phyloP scores from a whole-genome alignment of 352 stramenopile species.

The Phytophthora parvispora region DNA sequence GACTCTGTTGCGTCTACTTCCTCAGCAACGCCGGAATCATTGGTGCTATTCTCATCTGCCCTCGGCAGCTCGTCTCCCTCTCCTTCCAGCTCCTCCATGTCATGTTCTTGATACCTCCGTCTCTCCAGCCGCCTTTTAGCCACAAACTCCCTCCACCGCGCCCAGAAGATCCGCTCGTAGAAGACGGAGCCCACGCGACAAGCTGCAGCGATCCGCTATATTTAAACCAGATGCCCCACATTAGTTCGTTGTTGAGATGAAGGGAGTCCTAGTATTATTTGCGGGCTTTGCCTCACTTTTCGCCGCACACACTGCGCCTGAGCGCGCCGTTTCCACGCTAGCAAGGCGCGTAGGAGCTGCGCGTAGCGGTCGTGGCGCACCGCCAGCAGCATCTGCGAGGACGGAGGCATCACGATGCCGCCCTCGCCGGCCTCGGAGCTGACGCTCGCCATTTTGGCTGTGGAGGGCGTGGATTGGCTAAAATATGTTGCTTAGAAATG shows the following conservation, averaged over 20 bases:
- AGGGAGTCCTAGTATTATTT: not conserved
- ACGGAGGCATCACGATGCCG: not conserved
- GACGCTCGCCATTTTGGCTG: not conserved
- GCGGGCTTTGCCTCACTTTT: conserved; percentile 28
- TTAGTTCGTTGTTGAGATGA: not conserved
- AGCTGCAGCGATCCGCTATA: conserved; percentile 47
- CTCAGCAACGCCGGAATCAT: not conserved
- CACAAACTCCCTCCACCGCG: conserved; percentile 38
- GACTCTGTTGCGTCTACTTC: not conserved
- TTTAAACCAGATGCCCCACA: not conserved
- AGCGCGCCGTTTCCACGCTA: conserved; percentile 36
- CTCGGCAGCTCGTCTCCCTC: not conserved
- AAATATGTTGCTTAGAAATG: conserved; percentile 16
- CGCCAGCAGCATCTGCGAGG: conserved; percentile 16
- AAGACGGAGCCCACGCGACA: conserved; percentile 58
- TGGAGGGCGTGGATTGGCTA: conserved; percentile 10
- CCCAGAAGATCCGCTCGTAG: conserved; percentile 47
- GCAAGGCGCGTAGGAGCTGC: conserved; percentile 34
- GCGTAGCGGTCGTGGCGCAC: conserved; percentile 41
- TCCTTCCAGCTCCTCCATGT: not conserved
- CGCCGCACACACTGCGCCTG: conserved; percentile 26
- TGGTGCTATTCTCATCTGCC: not conserved
- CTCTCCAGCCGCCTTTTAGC: not conserved
- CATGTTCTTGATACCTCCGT: not conserved
- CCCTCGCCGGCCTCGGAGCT: not conserved